Evolutionary conservation across 2,329 filamentous ascomycete species (phyloP), one percentile per base, ranked within the genome.

Genomic region (Penicillium olsonii): DNA sequence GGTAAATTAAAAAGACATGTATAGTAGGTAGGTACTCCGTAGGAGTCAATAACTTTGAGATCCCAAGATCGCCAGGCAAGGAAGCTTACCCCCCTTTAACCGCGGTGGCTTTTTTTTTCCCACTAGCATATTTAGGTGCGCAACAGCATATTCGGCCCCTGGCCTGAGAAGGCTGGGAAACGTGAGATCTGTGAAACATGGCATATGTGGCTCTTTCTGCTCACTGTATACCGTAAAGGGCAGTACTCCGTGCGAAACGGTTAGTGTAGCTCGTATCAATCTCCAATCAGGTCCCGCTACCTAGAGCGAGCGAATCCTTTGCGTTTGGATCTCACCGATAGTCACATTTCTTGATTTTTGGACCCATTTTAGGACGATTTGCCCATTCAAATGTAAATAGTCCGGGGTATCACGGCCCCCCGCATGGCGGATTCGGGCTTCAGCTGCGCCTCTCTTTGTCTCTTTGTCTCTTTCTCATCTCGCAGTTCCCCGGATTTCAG

Each of bases 391-490:
- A 35, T 35, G 29, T 14, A 31, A 35, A 18, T 17, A 35, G 33
- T 35, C 33, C 33, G 33, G 33, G 33, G 33, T 35, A 35, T 35
- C 17, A 35, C 33, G 33, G 33, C 33, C 33, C 33, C 33, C 33
- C 33, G 33, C 33, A 35, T 35, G 17, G 33, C 5, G 33, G 33
- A 17, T 35, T 35, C 15, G 33, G 33, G 33, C 15, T 18, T 41
- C 34, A 49, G 46, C 46, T 48, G 31, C 37, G 34, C 41, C 27
- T 49, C 41, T 45, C 33, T 49, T 29, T 44, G 27, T 29, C 18
- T 42, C 7, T 26, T 35, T 35, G n/a, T 34, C 12, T 26, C 17
- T 26, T 34, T 39, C 12, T 17, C 33, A 18, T 34, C 19, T 24
- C 6, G n/a, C 29, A 37, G 35, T 33, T 4, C 19, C 41, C 26